Evolutionary conservation across 2,329 filamentous ascomycete genomes (phyloP).

Genomic region (Fusarium decemcellulare): DNA sequence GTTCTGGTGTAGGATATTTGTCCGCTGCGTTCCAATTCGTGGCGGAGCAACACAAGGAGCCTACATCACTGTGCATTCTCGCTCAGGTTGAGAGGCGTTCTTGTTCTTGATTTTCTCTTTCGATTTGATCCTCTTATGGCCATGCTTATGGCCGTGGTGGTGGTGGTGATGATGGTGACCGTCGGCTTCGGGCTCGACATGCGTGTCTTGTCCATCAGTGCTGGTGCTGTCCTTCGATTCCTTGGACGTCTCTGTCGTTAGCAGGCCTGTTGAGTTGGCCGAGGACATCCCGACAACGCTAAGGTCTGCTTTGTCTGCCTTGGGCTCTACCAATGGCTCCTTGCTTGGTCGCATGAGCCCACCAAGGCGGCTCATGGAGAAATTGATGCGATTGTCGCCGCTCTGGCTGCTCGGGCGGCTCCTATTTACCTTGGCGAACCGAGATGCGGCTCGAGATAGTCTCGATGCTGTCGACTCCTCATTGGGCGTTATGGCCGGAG

Average conservation of each 20-base stretch:
- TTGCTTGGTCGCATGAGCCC: slow-evolving; percentile 66
- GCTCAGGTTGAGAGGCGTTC: slow-evolving; percentile 56
- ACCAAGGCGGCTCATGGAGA: slow-evolving; percentile 69
- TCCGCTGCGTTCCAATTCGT: slow-evolving; percentile 1
- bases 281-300: slow-evolving; percentile 45
- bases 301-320: slow-evolving; percentile 36
- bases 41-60: neutral
- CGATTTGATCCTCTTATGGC: slow-evolving; percentile 54
- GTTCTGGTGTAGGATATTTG: slow-evolving; percentile 2
- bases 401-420: slow-evolving; percentile 72
- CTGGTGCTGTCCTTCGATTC: slow-evolving; percentile 26
- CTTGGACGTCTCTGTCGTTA: slow-evolving; percentile 42
- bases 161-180: slow-evolving; percentile 17
- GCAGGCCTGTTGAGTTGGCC: slow-evolving; percentile 44
- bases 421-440: slow-evolving; percentile 63
- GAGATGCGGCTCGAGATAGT: slow-evolving; percentile 70
- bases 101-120: slow-evolving; percentile 58
- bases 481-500: slow-evolving; percentile 58
- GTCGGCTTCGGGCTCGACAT: slow-evolving; percentile 41
- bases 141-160: slow-evolving; percentile 50
- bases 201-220: slow-evolving; percentile 38
- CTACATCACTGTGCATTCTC: slow-evolving; percentile 66
- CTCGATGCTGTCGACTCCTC: slow-evolving; percentile 70
- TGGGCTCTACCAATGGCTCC: slow-evolving; percentile 53
- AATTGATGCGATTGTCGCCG: slow-evolving; percentile 70